Evolutionary conservation across 352 stramenopile genomes (phyloP), one percentile per base, ranked within the genome.

Genomic region (Phytophthora tubulina): DNA sequence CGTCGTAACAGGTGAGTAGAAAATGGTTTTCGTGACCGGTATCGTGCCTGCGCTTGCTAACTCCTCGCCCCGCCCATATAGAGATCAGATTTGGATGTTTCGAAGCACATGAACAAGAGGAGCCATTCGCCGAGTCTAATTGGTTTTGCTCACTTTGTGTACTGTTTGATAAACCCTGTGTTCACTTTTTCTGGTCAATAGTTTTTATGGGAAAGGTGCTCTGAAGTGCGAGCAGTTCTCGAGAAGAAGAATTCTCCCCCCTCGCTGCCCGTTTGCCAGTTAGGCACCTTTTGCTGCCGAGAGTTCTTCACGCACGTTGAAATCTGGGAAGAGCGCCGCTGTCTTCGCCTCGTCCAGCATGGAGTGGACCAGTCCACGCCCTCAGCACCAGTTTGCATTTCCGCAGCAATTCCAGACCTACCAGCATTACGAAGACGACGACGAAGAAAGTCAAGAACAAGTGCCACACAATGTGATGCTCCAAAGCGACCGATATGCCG

Each of bases 251-350:
- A 63, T 64, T 56, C 57, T 39, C 44, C 44, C 56, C 56, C 32
- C 42, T 21, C 41, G 30, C 27, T 42, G 30, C 3, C 3, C 35
- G n/a, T 59, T 44, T 51, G 21, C 8, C 35, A 69, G 33, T n/a
- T 9, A 27, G 21, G 21, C 21, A 27, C 2, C 2, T 27, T 27
- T 27, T 27, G 21, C 1, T 27, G 21, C 21, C 21, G 21, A 1
- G 21, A 27, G 21, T 31, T 56, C 49, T 30, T 36, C 48, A 39
- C 49, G 32, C 48, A 30, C 48, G 42, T 58, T 60, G 41, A 44
- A 67, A 58, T 72, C 68, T 75, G 68, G 62, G 68, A 75, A 75
- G 67, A 71, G 67, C 57, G 21, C 21, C 21, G 21, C 21, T 27
- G 21, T 27, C 21, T 27, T 27, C 21, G 21, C 21, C 21, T 27